Evolutionary conservation across 2,329 filamentous ascomycete species (phyloP).

Genomic region (Fusarium sp.): DNA sequence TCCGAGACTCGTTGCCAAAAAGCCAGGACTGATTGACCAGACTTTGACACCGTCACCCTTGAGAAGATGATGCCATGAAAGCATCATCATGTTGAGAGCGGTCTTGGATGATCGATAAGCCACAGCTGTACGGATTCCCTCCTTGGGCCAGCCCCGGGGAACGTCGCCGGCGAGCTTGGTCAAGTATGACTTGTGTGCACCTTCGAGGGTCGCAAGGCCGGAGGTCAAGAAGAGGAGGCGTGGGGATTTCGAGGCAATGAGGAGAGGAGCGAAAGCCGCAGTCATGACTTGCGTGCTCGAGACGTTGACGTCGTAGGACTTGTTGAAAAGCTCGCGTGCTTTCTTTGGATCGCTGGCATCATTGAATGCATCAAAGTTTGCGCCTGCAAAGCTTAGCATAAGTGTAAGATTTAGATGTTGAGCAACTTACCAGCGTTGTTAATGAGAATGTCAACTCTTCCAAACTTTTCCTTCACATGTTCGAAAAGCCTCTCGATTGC

Average conservation of each 20-base stretch:
- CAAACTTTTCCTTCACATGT: conserved; percentile 53
- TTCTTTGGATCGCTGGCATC: conserved; percentile 38
- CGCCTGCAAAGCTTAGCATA: conserved; percentile 45
- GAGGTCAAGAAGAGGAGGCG: conserved; percentile 60
- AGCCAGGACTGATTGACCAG: conserved; percentile 59
- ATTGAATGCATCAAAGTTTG: conserved; percentile 52
- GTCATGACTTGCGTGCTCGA: conserved; percentile 56
- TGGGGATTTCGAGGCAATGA: conserved; percentile 54
- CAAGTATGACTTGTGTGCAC: conserved; percentile 42
- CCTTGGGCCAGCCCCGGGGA: conserved; percentile 59
- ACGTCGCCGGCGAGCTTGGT: conserved; percentile 38
- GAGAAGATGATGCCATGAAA: conserved; percentile 57
- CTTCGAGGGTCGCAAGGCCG: conserved; percentile 53
- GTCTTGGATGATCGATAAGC: conserved; percentile 42
- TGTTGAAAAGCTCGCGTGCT: conserved; percentile 55
- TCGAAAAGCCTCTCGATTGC: conserved; percentile 60
- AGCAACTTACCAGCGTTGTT: conserved; percentile 63
- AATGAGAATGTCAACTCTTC: conserved; percentile 61
- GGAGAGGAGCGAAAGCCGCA: conserved; percentile 53
- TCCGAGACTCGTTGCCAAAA: conserved; percentile 58
- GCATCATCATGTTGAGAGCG: conserved; percentile 45
- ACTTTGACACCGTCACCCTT: conserved; percentile 61
- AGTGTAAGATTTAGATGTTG: no score
- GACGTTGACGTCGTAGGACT: conserved; percentile 61
- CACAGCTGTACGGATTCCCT: conserved; percentile 53